phyloP scores from a whole-genome alignment of 371 early-diverging fungal genomes.

The Mucor sp. region DNA sequence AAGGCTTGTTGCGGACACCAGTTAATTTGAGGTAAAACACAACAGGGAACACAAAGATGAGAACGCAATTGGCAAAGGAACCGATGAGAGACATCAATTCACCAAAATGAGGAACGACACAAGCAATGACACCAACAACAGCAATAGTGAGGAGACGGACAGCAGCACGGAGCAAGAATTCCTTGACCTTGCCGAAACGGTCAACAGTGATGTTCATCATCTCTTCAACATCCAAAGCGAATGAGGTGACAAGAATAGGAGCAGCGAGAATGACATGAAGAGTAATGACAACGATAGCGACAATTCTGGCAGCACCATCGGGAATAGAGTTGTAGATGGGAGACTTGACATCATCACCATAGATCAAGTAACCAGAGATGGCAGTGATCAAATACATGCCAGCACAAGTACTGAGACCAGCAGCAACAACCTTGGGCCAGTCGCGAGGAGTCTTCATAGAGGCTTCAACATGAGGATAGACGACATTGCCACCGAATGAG shows the following conservation, averaged over 20 bases:
- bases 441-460: conserved; percentile 78
- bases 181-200: conserved; percentile 34
- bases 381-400: conserved; percentile 78
- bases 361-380: conserved; percentile 79
- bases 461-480: conserved; percentile 85
- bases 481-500: conserved; percentile 81
- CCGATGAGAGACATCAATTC: conserved; percentile 85
- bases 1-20: conserved; percentile 61
- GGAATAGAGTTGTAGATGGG: conserved; percentile 81
- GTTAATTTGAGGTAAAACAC: conserved; percentile 78
- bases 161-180: conserved; percentile 20
- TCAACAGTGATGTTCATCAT: conserved; percentile 54
- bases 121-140: conserved; percentile 60
- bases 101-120: conserved; percentile 79
- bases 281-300: conserved; percentile 76
- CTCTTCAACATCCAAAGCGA: conserved; percentile 66
- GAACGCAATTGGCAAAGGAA: conserved; percentile 73
- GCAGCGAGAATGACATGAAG: conserved; percentile 78
- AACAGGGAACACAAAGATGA: conserved; percentile 86
- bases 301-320: conserved; percentile 45
- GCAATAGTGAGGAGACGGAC: conserved; percentile 15
- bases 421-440: conserved; percentile 72
- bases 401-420: conserved; percentile 72
- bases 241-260: conserved; percentile 78
- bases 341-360: conserved; percentile 67